These are phyloP conservation scores for Mariannaea sp. DNA, from an alignment of 2,329 filamentous ascomycete genomes.

Conservation along the genomic window DNA sequence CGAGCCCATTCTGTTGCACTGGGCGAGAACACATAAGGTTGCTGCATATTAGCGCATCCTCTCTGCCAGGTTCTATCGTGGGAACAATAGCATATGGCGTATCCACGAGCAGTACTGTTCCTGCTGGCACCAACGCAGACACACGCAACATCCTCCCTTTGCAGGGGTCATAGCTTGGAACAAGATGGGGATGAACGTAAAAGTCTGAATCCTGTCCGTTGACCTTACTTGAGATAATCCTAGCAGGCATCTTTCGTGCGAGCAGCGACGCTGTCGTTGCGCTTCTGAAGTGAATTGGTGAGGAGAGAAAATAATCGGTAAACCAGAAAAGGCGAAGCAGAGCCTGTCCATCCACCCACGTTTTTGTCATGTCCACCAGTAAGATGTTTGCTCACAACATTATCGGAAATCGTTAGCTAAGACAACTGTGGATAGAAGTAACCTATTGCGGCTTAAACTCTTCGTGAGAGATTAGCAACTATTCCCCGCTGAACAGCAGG, in stretches of 20 bases:
- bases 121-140: conserved; percentile 28
- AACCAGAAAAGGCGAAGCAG: conserved; percentile 15
- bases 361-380: conserved; percentile 11
- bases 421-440: conserved; percentile 23
- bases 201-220: conserved; percentile 26
- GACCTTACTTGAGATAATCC: conserved; percentile 18
- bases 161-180: conserved; percentile 32
- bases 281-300: not conserved
- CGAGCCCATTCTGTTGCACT: conserved; percentile 19
- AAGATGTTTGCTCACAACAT: conserved; percentile 19
- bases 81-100: conserved; percentile 38
- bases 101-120: conserved; percentile 37
- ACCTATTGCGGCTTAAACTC: conserved; percentile 28
- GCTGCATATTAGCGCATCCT: conserved; percentile 35
- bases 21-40: conserved; percentile 34
- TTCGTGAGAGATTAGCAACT: too few species aligned
- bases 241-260: conserved; percentile 20
- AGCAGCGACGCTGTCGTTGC: conserved; percentile 28
- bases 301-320: conserved; percentile 2
- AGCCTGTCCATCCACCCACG: conserved; percentile 13
- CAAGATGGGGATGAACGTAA: conserved; percentile 31
- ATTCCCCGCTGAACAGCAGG: too few species aligned
- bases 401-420: conserved; percentile 26
- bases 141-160: conserved; percentile 37
- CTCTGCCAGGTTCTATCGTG: conserved; percentile 21